These are phyloP conservation scores for Aspergillus indologenus DNA, from an alignment of 495 filamentous ascomycete genomes.

Conservation along the genomic window DNA sequence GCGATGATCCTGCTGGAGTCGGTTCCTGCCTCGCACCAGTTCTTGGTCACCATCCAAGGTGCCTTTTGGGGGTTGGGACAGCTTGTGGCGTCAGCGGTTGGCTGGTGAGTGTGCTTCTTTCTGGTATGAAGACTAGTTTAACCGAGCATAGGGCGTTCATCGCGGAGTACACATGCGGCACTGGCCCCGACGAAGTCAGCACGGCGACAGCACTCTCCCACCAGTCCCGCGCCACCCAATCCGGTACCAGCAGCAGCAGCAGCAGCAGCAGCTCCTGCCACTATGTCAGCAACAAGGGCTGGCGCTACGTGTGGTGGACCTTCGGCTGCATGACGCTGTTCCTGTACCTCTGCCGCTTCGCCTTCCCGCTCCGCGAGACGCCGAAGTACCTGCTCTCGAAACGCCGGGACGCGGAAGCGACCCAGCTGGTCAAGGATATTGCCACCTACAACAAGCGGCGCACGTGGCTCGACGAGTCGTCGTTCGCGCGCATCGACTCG, in stretches of 20 bases:
- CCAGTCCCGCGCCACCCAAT: slow-evolving; percentile 1
- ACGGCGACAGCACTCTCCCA: slow-evolving; percentile 13
- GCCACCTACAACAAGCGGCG: slow-evolving; percentile 20
- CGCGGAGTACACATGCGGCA: slow-evolving; percentile 37
- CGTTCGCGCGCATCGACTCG: slow-evolving; percentile 25
- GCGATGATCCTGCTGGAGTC: slow-evolving; percentile 21
- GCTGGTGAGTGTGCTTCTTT: slow-evolving; percentile 16
- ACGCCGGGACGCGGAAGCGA: slow-evolving; percentile 24
- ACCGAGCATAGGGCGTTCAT: slow-evolving; percentile 21
- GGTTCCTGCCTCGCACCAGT: slow-evolving; percentile 24
- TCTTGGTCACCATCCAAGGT: slow-evolving; percentile 27
- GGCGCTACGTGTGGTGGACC: slow-evolving; percentile 28
- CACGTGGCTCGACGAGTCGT: slow-evolving; percentile 26
- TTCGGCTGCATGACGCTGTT: slow-evolving; percentile 28
- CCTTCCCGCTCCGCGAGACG: slow-evolving; percentile 55
- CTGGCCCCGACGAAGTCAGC: slow-evolving; percentile 24
- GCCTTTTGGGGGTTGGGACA: slow-evolving; percentile 24
- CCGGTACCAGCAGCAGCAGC: background rate
- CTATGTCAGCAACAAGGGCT: slow-evolving; percentile 30
- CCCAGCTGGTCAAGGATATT: slow-evolving; percentile 24
- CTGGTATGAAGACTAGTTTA: slow-evolving; percentile 1
- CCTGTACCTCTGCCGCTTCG: slow-evolving; percentile 28
- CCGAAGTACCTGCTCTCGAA: slow-evolving; percentile 25
- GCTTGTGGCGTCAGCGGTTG: slow-evolving; percentile 19
- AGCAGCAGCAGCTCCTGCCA: slow-evolving; percentile 26